Base-by-base conservation (phyloP, 108 stramenopile species). In the Skeletonema menzelii region DNA sequence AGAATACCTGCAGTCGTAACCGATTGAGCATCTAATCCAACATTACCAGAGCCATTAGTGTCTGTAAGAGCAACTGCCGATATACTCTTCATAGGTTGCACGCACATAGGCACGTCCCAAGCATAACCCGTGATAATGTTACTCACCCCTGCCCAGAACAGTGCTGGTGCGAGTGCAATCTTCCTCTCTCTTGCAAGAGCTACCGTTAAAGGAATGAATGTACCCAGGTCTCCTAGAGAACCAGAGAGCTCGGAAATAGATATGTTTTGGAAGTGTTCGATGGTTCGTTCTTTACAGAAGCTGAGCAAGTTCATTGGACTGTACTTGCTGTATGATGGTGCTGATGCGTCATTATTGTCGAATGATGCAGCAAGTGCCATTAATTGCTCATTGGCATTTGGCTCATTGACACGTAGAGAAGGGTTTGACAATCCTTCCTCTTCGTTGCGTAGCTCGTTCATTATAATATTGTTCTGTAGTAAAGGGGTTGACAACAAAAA, bases 51-150 rank as follows among this genome's bases (percentile, higher is more conserved):
- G 2, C 40, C 59, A 24, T 72, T 74, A 3, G 38, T 53, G 7
- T 77, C 79, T 34, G 73, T 64, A 15, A 95, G 56, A 13, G 91
- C 94, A 31, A 88, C 85, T 10, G 94, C 90, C 0, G 91, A 78
- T 28, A 95, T 90, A n/a, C 85, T 76, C 76, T 95, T 92, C 94
- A 95, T 95, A 22, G 94, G 94, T 70, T 95, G 94, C 12, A 95
- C 87, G 67, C 86, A 87, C 87, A 95, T 95, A 67, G 94, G 94
- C 28, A 91, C 72, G 68, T 93, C 88, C 91, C 90, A 93, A 3
- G 61, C 15, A 38, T 55, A 67, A 22, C 91, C 94, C 6, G 89
- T 86, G 17, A 93, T 30, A 3, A 92, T 28, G 64, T 95, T 92
- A 20, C 64, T 71, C 11, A 84, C 27, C 0, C 94, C 94, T 2